These are phyloP conservation scores for Capsicum chinense DNA, from an alignment of 257 asterid genomes.

Conservation along the genomic window DNA sequence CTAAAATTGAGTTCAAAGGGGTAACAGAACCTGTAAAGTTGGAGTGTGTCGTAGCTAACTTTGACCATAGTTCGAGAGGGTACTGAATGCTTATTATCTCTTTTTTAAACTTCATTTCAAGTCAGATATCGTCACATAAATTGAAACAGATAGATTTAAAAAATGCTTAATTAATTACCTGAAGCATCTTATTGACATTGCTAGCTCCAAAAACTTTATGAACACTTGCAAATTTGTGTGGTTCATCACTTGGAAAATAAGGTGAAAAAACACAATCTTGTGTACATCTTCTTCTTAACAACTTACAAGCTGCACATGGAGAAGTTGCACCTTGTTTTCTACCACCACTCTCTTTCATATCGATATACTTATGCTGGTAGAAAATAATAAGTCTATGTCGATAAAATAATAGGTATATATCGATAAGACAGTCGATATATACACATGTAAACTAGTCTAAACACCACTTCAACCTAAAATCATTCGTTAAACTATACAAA, in stretches of 20 bases:
- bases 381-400: not conserved
- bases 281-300: conserved; percentile 76
- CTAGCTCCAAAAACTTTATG: conserved; percentile 95
- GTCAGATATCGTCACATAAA: too few relatives aligned
- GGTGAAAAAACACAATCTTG: conserved; percentile 87
- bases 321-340: conserved; percentile 61
- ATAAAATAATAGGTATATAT: not conserved
- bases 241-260: conserved; percentile 90
- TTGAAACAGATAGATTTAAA: too few relatives aligned
- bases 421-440: too few relatives aligned
- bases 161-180: conserved; percentile 42
- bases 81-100: too few relatives aligned
- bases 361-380: not conserved
- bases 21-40: too few relatives aligned
- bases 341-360: conserved; percentile 57
- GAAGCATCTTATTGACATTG: conserved; percentile 93
- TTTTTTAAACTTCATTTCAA: too few relatives aligned
- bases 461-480: too few relatives aligned
- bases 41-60: too few relatives aligned
- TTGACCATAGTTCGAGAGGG: too few relatives aligned
- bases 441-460: too few relatives aligned
- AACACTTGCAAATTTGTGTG: conserved; percentile 86
- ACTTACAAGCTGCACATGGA: conserved; percentile 95
- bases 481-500: too few relatives aligned
- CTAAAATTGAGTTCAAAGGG: too few relatives aligned